phyloP scores from a whole-genome alignment of 2,329 filamentous ascomycete species.

The Diaporthe velutina region DNA sequence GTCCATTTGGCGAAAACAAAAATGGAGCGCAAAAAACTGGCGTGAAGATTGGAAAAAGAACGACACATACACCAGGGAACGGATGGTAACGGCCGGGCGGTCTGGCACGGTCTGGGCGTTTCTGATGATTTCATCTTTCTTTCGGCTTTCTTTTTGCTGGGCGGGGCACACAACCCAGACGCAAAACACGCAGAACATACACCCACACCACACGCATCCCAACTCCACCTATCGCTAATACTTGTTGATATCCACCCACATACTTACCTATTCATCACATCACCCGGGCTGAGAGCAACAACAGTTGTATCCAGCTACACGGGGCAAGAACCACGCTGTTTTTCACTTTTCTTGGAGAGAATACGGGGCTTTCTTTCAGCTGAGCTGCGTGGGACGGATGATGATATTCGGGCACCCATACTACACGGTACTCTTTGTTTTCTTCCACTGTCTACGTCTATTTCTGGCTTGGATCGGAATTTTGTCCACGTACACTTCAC shows the following conservation, averaged over 20 bases:
- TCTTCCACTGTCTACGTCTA: not conserved
- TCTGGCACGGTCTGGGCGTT: constrained; percentile 30
- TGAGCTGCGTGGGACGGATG: not conserved
- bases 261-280: not conserved
- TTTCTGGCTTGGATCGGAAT: not conserved
- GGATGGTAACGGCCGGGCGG: constrained; percentile 13
- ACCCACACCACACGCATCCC: not conserved
- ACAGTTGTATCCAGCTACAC: not conserved
- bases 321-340: not conserved
- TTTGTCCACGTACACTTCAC: constrained; percentile 9
- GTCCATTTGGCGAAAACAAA: not conserved
- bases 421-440: not conserved
- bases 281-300: not conserved
- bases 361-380: not conserved
- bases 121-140: not conserved
- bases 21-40: not conserved
- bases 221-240: constrained; percentile 13
- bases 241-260: not conserved
- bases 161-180: not conserved
- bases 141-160: not conserved
- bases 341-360: not conserved
- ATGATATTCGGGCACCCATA: not conserved
- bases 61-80: constrained; percentile 11
- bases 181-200: not conserved
- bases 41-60: constrained; percentile 10